Conservation (phyloP, 2,329 filamentous ascomycete genomes). For the Mycosphaerelloides madeirae region DNA sequence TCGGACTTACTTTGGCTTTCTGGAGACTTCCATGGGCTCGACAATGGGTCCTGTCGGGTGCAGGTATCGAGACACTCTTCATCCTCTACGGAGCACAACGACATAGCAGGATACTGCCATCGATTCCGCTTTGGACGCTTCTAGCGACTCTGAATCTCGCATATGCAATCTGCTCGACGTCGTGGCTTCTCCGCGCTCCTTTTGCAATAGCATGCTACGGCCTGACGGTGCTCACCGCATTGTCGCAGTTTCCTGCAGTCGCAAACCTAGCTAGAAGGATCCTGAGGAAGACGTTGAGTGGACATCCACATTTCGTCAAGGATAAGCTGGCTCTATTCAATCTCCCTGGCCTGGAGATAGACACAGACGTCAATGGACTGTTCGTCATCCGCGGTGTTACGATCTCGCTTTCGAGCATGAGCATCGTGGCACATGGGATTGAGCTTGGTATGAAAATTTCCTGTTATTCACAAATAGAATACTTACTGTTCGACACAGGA, state of each 20-base stretch:
- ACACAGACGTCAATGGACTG: conserved; percentile 50
- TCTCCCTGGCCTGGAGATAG: conserved; percentile 51
- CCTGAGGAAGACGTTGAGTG: conserved; percentile 36
- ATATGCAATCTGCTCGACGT: conserved; percentile 47
- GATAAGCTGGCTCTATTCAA: conserved; percentile 49
- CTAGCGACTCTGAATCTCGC: conserved; percentile 44
- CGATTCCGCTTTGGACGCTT: conserved; percentile 45
- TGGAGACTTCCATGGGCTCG: conserved; percentile 20
- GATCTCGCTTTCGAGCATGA: conserved; percentile 48
- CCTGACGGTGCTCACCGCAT: conserved; percentile 38
- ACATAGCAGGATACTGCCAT: conserved; percentile 39
- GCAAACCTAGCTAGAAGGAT: conserved; percentile 35
- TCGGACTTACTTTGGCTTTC: conserved; percentile 12
- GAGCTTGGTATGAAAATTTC: conserved; percentile 46
- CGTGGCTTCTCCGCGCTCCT: conserved; percentile 48
- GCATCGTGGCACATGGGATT: conserved; percentile 48
- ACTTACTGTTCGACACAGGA: conserved; percentile 10
- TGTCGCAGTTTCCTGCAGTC: conserved; percentile 44
- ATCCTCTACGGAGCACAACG: conserved; percentile 22
- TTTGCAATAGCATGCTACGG: conserved; percentile 43
- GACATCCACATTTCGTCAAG: conserved; percentile 47
- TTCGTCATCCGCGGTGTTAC: conserved; percentile 52
- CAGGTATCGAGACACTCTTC: conserved; percentile 24
- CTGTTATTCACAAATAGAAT: too few relatives aligned
- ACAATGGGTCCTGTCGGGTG: conserved; percentile 27